A percentile compares a stretch with the other conserved stretches of the same genome.
Evolutionary conservation across 2,329 filamentous ascomycete genomes (phyloP).

Genomic region (Onygena corvina): DNA sequence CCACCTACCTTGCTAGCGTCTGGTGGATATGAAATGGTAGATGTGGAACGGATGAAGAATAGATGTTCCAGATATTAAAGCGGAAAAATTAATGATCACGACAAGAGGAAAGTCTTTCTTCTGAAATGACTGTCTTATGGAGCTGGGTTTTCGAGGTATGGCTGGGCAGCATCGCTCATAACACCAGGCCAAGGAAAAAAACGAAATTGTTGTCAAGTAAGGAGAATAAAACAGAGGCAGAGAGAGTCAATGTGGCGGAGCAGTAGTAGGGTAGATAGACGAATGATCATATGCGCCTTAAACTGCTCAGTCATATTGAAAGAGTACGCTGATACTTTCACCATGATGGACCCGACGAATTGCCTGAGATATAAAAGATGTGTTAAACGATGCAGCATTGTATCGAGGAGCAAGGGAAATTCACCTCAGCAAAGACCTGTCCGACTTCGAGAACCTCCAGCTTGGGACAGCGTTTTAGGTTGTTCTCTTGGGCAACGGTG

Average conservation of each 20-base stretch:
- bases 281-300: neutral
- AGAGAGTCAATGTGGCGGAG: neutral
- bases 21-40: neutral
- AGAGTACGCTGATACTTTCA: conserved; percentile 92
- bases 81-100: neutral
- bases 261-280: neutral
- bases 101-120: neutral
- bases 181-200: conserved; percentile 1
- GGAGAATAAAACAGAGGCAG: neutral
- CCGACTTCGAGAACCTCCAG: conserved; percentile 85
- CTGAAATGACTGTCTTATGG: conserved; percentile 2
- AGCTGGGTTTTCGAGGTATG: neutral
- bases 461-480: conserved; percentile 67
- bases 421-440: conserved; percentile 74
- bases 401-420: conserved; percentile 14
- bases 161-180: conserved; percentile 1
- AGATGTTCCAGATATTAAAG: neutral
- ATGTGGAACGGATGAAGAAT: neutral
- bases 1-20: conserved; percentile 3
- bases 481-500: conserved; percentile 77
- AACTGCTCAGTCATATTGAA: conserved; percentile 58
- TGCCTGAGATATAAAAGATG: conserved; percentile 40
- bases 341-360: conserved; percentile 94
- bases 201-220: neutral
- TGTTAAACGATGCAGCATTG: neutral